Conservation (phyloP, 1,139 yeast species). For the Hemisphaericaspora lyxosophila region DNA sequence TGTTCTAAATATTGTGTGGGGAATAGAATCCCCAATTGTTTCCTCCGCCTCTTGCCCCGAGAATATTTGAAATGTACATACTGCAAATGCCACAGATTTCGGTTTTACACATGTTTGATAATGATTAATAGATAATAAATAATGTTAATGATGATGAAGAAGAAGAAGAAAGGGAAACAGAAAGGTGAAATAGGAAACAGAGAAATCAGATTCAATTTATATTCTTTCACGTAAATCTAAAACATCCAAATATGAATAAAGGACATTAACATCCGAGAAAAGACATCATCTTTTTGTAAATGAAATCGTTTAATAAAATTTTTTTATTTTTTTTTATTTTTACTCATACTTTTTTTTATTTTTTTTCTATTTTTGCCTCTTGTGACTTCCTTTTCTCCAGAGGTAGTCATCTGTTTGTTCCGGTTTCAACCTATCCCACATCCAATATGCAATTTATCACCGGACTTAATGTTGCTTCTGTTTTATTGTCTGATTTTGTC, state of each 20-base stretch:
- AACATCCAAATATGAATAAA: too few species aligned
- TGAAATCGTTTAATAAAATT: neutral
- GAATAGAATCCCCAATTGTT: too few species aligned
- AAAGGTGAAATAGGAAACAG: neutral
- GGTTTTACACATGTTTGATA: slow-evolving; percentile 30
- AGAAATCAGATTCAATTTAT: neutral
- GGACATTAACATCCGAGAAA: neutral
- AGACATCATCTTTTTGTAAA: neutral
- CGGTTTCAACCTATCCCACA: neutral
- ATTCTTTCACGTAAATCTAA: too few species aligned
- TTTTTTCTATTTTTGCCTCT: too few species aligned
- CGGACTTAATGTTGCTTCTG: too few species aligned
- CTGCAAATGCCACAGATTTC: slow-evolving; percentile 39
- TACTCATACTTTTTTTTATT: neutral
- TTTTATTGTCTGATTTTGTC: too few species aligned
- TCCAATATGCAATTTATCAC: too few species aligned
- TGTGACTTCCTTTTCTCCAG: slow-evolving; percentile 4
- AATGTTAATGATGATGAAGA: neutral
- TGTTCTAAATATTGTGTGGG: too few species aligned
- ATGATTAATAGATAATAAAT: neutral
- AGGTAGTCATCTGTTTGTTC: neutral
- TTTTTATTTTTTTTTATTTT: neutral
- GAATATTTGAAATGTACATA: slow-evolving; percentile 7
- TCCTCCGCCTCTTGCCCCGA: too few species aligned
- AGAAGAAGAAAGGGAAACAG: neutral